Evolutionary conservation across 768 basidiomycete genomes (phyloP), one percentile per base, ranked within the genome.

Genomic region (Tricholoma flavovirens): DNA sequence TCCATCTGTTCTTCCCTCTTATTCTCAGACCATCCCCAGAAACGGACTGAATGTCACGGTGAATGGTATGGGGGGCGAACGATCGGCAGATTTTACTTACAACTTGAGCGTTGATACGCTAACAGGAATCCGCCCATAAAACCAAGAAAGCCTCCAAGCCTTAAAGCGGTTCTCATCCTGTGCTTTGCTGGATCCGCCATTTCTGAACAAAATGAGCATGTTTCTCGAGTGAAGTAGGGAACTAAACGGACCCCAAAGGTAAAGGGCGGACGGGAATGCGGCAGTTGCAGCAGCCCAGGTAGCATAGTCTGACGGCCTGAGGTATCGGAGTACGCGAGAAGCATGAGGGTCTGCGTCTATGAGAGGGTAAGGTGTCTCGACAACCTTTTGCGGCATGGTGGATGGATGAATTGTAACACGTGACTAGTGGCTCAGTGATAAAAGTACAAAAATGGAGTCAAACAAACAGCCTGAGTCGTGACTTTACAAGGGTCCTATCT

Each of bases 21-120:
- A 73, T 96, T 96, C 73, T 96, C 93, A 5, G 83, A 74, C 93
- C 92, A 95, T 51, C 93, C 93, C 91, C 90, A 94, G 77, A 96
- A 91, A n/a, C 93, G 92, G 67, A 83, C 90, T 93, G 65, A 10
- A 36, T 51, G 53, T 49, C 26, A 54, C 58, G 21, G 49, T 63
- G 19, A 62, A 40, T 15, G 38, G 32, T 32, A 50, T 32, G 54
- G n/a, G 19, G 30, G 8, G 5, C 14, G 21, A 33, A 21, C 7
- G 42, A 30, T 14, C 43, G 24, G 51, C 35, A 62, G 58, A 54
- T 63, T 67, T 53, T 42, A 77, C 91, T 71, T 67, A 96, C 94
- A 76, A 65, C 87, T 88, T 32, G 91, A 93, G 54, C 87, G 79
- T 73, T 95, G 92, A 73, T 98, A 98, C 8, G 95, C 92, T 53